phyloP scores from a whole-genome alignment of 495 filamentous ascomycete genomes.

The Podospora sp. region DNA sequence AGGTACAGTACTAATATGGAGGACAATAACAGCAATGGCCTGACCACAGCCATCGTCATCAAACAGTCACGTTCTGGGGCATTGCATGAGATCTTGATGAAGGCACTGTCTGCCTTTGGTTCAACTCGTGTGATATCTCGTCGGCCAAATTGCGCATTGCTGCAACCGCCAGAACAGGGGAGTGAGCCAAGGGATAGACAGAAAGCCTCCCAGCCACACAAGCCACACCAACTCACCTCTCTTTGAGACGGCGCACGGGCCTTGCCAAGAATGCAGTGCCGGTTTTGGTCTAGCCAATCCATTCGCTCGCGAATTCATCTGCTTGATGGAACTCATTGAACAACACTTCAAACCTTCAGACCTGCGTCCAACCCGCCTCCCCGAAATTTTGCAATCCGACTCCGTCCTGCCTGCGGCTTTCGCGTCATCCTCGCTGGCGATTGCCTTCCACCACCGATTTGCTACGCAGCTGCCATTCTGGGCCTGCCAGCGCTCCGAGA shows the following conservation, averaged over 20 bases:
- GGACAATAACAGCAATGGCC: not conserved
- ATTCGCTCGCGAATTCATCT: conserved; percentile 34
- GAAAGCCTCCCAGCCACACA: not conserved
- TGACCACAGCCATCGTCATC: not conserved
- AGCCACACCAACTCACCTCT: conserved; percentile 14
- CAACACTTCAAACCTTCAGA: conserved; percentile 33
- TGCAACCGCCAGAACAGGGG: too few species aligned
- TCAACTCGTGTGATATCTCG: too few species aligned
- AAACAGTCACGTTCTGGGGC: too few species aligned
- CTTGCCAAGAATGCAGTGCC: conserved; percentile 23
- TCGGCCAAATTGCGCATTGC: too few species aligned
- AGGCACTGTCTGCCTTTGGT: not conserved
- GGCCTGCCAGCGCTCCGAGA: not conserved
- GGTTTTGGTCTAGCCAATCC: conserved; percentile 34
- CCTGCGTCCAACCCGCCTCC: conserved; percentile 24
- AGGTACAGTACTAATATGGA: not conserved
- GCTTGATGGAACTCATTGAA: conserved; percentile 28
- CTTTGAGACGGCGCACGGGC: conserved; percentile 19
- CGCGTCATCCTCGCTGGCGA: conserved; percentile 16
- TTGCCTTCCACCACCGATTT: not conserved
- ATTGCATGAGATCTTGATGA: too few species aligned
- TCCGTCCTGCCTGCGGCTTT: conserved; percentile 5
- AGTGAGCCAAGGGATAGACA: not conserved
- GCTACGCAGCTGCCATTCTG: conserved; percentile 6
- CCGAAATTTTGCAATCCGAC: conserved; percentile 19